phyloP scores from a whole-genome alignment of 1,139 yeast genomes.

The Sugiyamaella novakii region DNA sequence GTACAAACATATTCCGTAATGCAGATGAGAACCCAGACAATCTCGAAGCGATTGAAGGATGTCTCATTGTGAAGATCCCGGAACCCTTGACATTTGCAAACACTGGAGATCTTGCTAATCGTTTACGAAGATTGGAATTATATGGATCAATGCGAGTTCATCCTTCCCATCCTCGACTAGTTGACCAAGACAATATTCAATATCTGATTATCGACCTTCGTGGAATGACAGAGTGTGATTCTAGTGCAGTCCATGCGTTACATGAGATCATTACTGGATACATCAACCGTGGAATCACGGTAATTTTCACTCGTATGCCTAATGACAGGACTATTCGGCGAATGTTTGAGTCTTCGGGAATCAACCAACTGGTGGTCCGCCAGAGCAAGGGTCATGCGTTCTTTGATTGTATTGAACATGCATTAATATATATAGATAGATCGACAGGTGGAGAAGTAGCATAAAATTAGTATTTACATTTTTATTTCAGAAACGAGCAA shows the following conservation, averaged over 20 bases:
- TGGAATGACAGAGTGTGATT: conserved; percentile 86
- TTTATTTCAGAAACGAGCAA: neutral
- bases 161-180: conserved; percentile 69
- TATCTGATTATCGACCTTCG: conserved; percentile 78
- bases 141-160: conserved; percentile 85
- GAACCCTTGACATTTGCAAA: conserved; percentile 94
- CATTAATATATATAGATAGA: conserved; percentile 36
- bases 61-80: conserved; percentile 82
- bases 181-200: conserved; percentile 58
- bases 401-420: conserved; percentile 44
- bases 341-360: conserved; percentile 45
- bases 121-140: conserved; percentile 75
- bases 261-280: conserved; percentile 55
- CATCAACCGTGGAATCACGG: conserved; percentile 60
- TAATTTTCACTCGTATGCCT: conserved; percentile 68
- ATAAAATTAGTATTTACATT: neutral
- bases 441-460: conserved; percentile 4
- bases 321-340: conserved; percentile 45
- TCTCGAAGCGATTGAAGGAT: conserved; percentile 76
- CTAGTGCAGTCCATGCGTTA: conserved; percentile 82
- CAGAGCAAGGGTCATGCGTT: conserved; percentile 35
- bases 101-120: conserved; percentile 74
- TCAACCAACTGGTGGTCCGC: conserved; percentile 36
- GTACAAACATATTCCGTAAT: conserved; percentile 72
- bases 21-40: conserved; percentile 56